phyloP scores from a whole-genome alignment of 768 basidiomycete genomes.

The Termitomyces sp. region DNA sequence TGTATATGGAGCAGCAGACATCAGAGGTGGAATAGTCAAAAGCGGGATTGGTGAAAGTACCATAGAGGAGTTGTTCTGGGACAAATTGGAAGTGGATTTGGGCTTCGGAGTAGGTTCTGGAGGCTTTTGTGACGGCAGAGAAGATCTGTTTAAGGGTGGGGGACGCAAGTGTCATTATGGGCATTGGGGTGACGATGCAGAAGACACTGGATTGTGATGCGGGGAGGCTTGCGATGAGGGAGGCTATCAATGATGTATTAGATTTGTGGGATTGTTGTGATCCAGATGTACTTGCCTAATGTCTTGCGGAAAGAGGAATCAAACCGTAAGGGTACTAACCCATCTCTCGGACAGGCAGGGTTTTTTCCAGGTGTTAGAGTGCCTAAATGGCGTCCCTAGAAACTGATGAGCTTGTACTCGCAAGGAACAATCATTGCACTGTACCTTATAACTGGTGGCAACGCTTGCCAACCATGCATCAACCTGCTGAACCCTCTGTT shows the following conservation, averaged over 20 bases:
- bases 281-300: conserved; percentile 37
- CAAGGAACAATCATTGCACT: conserved; percentile 17
- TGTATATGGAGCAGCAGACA: conserved; percentile 64
- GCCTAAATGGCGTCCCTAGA: conserved; percentile 60
- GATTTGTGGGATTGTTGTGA: neutral
- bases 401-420: neutral
- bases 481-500: conserved; percentile 41
- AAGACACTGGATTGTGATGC: conserved; percentile 43
- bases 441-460: conserved; percentile 52
- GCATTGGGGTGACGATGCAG: conserved; percentile 62
- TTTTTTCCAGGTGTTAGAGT: conserved; percentile 48
- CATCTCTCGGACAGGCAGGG: conserved; percentile 40
- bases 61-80: conserved; percentile 56
- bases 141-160: conserved; percentile 66
- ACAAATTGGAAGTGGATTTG: conserved; percentile 70
- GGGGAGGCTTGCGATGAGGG: conserved; percentile 43
- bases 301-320: conserved; percentile 66
- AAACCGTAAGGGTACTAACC: conserved; percentile 58
- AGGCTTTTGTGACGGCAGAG: conserved; percentile 53
- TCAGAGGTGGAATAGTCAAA: conserved; percentile 38
- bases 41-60: conserved; percentile 40
- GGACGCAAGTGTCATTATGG: conserved; percentile 59
- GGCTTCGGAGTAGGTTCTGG: conserved; percentile 39
- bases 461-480: conserved; percentile 56
- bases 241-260: conserved; percentile 28